Percentiles rank a stretch among this genome's conserved stretches.
These are phyloP conservation scores for Botrytis elliptica DNA, from an alignment of 2,329 filamentous ascomycete species.

Conservation along the genomic window DNA sequence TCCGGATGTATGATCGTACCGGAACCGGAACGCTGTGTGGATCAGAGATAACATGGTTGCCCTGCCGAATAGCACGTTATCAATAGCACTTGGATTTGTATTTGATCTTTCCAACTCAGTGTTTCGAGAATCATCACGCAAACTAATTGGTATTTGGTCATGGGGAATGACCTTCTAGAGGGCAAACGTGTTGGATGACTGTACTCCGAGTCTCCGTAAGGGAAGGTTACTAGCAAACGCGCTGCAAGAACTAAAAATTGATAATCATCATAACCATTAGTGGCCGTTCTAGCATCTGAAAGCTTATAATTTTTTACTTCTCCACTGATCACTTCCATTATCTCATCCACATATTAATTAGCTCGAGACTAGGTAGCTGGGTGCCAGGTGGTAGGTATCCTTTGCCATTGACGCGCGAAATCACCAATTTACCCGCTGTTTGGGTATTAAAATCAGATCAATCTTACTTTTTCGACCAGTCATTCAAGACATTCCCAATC, in stretches of 20 bases:
- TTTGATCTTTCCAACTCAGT: background rate
- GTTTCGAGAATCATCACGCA: background rate
- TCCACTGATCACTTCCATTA: background rate
- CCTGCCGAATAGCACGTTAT: slow-evolving; percentile 9
- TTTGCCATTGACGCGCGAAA: slow-evolving; percentile 17
- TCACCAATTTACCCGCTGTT: slow-evolving; percentile 4
- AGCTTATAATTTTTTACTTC: slow-evolving; percentile 12
- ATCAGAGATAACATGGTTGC: slow-evolving; percentile 14
- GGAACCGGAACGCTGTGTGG: slow-evolving; percentile 16
- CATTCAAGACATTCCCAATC: background rate
- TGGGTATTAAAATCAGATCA: background rate
- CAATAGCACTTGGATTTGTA: background rate
- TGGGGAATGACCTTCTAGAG: background rate
- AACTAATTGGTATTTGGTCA: background rate
- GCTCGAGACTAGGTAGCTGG: background rate
- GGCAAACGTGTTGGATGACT: slow-evolving; percentile 4
- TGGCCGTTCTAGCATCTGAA: slow-evolving; percentile 2
- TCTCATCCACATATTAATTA: background rate
- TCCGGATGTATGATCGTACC: slow-evolving; percentile 3
- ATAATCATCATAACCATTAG: background rate
- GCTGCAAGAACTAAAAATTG: background rate
- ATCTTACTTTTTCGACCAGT: background rate
- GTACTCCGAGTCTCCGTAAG: background rate
- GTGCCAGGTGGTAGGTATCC: background rate
- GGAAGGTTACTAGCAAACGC: background rate